Evolutionary conservation across 164 flowering plant species (phyloP).

Genomic region (Dillenia suffruticosa): DNA sequence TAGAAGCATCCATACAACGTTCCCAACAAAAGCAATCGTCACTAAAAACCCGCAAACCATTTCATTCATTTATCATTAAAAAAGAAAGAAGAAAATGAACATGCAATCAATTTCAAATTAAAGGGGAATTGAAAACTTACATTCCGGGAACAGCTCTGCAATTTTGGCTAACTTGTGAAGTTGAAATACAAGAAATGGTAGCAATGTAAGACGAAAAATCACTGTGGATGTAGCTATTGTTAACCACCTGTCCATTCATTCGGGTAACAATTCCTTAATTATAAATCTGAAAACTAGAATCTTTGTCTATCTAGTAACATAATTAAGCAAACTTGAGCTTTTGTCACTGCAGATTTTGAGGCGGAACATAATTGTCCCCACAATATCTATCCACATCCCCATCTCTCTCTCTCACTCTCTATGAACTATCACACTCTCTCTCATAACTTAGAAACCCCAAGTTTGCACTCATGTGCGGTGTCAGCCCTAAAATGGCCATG

Average conservation of each 20-base stretch:
- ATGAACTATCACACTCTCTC: neutral
- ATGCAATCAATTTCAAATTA: neutral
- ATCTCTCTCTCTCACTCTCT: neutral
- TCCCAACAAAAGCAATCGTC: neutral
- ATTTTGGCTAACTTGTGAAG: slow-evolving; percentile 56
- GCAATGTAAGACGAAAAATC: slow-evolving; percentile 52
- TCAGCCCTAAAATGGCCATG: too few species aligned
- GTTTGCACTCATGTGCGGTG: too few species aligned
- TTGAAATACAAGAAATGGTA: slow-evolving; percentile 62
- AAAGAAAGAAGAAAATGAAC: neutral
- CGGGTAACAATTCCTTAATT: neutral
- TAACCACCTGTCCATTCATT: slow-evolving; percentile 63
- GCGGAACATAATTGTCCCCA: too few species aligned
- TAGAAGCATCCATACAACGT: neutral
- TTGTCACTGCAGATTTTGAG: neutral
- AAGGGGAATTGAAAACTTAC: slow-evolving; percentile 35
- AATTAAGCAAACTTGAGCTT: neutral
- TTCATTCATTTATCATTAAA: neutral
- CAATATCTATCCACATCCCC: too few species aligned
- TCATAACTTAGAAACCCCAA: neutral
- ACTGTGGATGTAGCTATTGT: slow-evolving; percentile 69
- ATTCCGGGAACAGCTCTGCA: slow-evolving; percentile 55
- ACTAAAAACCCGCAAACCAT: slow-evolving; percentile 1
- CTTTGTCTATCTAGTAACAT: neutral
- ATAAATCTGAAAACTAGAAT: neutral